Base-by-base conservation (phyloP, 2,329 filamentous ascomycete genomes). In the Gnomoniopsis sp. region DNA sequence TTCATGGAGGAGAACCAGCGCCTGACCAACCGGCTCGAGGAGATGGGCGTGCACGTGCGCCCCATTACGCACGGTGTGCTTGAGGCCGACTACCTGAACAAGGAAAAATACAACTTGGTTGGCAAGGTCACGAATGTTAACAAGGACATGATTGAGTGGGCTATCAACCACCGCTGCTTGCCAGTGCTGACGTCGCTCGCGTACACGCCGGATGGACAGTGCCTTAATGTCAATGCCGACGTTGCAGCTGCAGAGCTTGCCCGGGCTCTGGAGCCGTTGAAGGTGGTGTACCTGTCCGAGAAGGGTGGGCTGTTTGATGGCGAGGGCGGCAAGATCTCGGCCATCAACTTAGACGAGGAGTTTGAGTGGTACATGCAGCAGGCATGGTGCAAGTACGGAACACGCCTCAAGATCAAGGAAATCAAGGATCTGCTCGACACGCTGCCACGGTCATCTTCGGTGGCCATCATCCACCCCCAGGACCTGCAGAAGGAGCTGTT, bases 271-370 rank as follows among this genome's bases (percentile, higher is more conserved):
- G 88, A 98, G 75, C 95, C 95, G 26, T 79, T 98, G 68, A 99
- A 99, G 85, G 93, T 98, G 62, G 93, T 99, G 61, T 99, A 97
- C 73, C 82, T 98, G n/a, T 96, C 92, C 6, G 95, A 99, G 78
- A 98, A 98, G 82, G 95, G 95, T 52, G 95, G 93, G 8, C 78
- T 99, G 36, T 96, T 96, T 76, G 91, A 98, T 71, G 93, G 92
- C 60, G 90, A 96, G 64, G 89, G 89, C 60, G 88, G 93, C 79
- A 96, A 96, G 79, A 98, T 98, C 70, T 96, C 93, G 6, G 90
- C 89, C 60, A 98, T 98, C 77, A 98, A 98, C 77, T 81, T 99
- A 59, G 95, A 99, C 71, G 93, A 96, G 75, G 95, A 99, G 77
- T 98, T 90, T 69, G 91, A 96, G 60, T 83, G 90, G 70, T 83